These are phyloP conservation scores for Gossypium schwendimanii DNA, from an alignment of 441 rosid species.

Conservation along the genomic window DNA sequence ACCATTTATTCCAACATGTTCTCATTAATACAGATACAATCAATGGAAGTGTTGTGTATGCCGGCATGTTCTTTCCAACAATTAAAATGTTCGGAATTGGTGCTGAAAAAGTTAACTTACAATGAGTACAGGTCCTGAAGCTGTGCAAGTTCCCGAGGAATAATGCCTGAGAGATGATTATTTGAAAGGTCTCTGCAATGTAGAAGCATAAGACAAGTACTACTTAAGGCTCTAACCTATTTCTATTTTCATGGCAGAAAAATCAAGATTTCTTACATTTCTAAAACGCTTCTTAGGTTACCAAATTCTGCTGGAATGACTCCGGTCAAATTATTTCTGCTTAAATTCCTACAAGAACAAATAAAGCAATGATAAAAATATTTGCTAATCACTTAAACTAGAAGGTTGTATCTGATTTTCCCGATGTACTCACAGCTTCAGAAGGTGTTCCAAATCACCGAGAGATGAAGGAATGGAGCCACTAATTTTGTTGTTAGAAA, in stretches of 20 bases:
- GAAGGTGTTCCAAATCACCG: constrained; percentile 94
- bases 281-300: constrained; percentile 80
- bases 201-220: constrained; percentile 13
- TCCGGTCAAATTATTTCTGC: constrained; percentile 70
- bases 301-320: constrained; percentile 79
- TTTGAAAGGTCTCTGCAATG: constrained; percentile 76
- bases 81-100: not conserved
- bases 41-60: not conserved
- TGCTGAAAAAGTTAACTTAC: constrained; percentile 36
- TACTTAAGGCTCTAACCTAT: not conserved
- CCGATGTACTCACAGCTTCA: constrained; percentile 59
- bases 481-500: constrained; percentile 67
- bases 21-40: not conserved
- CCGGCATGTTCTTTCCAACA: not conserved
- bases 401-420: not conserved
- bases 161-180: constrained; percentile 68
- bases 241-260: not conserved
- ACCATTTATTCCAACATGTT: too few species aligned
- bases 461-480: constrained; percentile 81
- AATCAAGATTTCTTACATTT: constrained; percentile 50
- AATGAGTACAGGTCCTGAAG: constrained; percentile 67
- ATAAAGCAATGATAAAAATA: not conserved
- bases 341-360: constrained; percentile 53
- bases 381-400: constrained; percentile 3
- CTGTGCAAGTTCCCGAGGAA: constrained; percentile 80